Evolutionary conservation across 176 grass and related monocot species (phyloP), one percentile per base, ranked within the genome.

Genomic region (Pharus latifolius): DNA sequence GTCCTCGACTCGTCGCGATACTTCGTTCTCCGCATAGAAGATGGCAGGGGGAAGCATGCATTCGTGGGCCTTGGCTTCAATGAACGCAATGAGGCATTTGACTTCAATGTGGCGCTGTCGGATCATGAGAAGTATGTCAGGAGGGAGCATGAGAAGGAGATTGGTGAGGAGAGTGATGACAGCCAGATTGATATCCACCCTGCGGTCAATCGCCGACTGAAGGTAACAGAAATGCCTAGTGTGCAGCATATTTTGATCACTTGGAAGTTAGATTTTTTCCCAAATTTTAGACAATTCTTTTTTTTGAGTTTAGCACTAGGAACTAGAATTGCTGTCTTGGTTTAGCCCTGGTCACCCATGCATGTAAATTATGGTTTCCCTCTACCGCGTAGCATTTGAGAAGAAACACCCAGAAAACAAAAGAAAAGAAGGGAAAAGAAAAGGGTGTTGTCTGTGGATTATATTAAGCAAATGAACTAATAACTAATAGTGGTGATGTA

Each of bases 101-200:
- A 99, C 57, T 99, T 99, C 77, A 99, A 99, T 73, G 95, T 99
- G 48, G 84, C 95, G 6, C 71, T 99, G 38, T 99, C 95, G 8
- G 95, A 99, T 45, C 90, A 99, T 63, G 95, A 94, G 78, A 99
- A 99, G 67, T 99, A 99, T 73, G 78, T 94, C 47, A 99, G 81
- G 75, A 94, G 95, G 79, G 95, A 99, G 70, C 86, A 99, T 53
- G 95, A 99, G 64, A 93, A 93, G 72, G 95, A 99, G 40, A 60
- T 66, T 5, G 81, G 75, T 19, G 95, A 99, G 59, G 81, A 85
- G 62, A 72, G 49, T 22, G 82, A 85, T 2, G 90, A 83, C 3
- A 80, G 58, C 28, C 78, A 83, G 66, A 99, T 94, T 67, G 95
- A 88, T 45, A 94, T 99, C 70, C 84, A 94, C 75, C 95, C 95